Base-by-base conservation (phyloP, 441 rosid species). In the Croton laevigatus region DNA sequence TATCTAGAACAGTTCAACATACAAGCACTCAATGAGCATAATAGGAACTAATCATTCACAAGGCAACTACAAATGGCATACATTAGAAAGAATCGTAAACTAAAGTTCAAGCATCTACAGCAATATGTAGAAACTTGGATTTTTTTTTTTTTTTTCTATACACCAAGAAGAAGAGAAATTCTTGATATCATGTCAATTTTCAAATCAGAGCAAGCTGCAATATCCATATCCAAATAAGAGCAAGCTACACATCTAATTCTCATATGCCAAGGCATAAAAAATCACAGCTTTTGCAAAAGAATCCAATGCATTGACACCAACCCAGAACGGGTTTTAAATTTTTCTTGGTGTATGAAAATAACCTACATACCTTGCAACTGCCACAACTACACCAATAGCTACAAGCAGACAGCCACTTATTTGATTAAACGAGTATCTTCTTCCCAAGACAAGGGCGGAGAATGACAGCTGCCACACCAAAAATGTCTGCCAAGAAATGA, bases 391-490 rank as follows among this genome's bases (percentile, higher is more conserved):
- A 27, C 97, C 98, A 52, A 71, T 57, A 57, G 89, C 97, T n/a
- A 93, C 94, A 77, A 93, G 88, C 54, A 89, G 81, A 82, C 96
- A 93, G 70, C 97, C 97, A 46, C 73, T 48, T 22, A 86, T 84
- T 79, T 91, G 96, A 69, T 79, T 86, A 62, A 79, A 73, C 34
- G 86, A 84, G 73, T 88, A 91, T 69, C 81, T 87, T 76, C 83
- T 85, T 22, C 91, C 84, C 69, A 93, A 69, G 61, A 93, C 77
- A 81, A 91, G 52, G 38, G 79, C 8, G 61, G 97, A 89, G 73
- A 93, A 86, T 32, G 77, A 67, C 69, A 93, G 85, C 78, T 93
- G 97, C 96, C 97, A 91, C 75, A 91, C 94, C 81, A 91, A 82
- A 86, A 83, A 88, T 17, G 96, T 83, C 97, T 93, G 89, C 81